Conservation (phyloP, 176 grass and related monocot genomes). For the Tillandsia fasciculata region DNA sequence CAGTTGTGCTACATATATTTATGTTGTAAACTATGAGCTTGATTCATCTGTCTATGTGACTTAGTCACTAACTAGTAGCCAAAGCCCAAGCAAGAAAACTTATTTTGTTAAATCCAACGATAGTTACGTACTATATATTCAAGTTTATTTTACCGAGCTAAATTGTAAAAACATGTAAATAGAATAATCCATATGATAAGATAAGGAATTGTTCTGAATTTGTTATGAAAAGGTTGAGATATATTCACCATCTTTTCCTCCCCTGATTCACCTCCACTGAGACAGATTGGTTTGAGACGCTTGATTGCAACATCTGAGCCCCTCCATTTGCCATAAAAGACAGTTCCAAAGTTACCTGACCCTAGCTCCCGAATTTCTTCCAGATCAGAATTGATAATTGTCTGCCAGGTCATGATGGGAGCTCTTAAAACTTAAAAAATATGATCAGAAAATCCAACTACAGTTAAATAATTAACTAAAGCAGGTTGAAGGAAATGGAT, state of each 20-base stretch:
- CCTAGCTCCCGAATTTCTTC: conserved; percentile 22
- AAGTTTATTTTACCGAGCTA: neutral
- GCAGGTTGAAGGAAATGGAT: neutral
- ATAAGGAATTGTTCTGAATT: neutral
- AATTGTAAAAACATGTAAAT: neutral
- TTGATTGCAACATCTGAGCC: conserved; percentile 30
- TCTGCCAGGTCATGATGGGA: conserved; percentile 1
- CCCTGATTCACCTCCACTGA: conserved; percentile 6
- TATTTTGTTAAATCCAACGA: too few relatives aligned
- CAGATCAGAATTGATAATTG: conserved; percentile 16
- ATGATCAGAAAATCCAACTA: neutral
- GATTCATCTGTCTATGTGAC: neutral
- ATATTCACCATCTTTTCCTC: conserved; percentile 13
- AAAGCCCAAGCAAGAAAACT: too few relatives aligned
- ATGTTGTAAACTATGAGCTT: neutral
- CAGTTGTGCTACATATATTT: neutral
- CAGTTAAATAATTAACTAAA: neutral
- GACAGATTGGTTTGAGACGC: conserved; percentile 20
- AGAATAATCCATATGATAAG: neutral
- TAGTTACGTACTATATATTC: neutral
- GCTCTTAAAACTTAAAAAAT: neutral
- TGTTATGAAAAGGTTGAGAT: neutral
- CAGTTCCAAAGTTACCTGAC: conserved; percentile 24
- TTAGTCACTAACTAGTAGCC: neutral
- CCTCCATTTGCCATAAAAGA: conserved; percentile 28